Percentiles rank a stretch among this genome's conserved stretches.
Evolutionary conservation across 2,329 filamentous ascomycete genomes (phyloP).

Genomic region (Sporothrix protearum): DNA sequence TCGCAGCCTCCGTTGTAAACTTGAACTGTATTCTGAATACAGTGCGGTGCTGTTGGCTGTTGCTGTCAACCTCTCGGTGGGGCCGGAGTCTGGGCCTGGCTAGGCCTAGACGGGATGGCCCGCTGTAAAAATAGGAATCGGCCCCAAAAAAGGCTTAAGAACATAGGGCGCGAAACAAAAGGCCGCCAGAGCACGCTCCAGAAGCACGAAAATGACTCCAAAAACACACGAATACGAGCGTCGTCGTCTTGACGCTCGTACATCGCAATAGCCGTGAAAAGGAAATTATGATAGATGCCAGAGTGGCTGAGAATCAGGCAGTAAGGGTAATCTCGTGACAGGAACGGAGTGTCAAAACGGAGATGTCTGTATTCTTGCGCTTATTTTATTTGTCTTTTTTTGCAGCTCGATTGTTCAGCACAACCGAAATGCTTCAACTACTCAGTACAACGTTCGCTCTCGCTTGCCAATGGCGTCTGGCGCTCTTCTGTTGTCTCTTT

Average conservation of each 20-base stretch:
- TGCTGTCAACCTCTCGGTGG: not conserved
- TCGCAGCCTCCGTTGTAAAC: not conserved
- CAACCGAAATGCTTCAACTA: not conserved
- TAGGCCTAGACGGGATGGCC: conserved; percentile 8
- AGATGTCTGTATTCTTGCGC: too few relatives aligned
- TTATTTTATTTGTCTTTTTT: too few relatives aligned
- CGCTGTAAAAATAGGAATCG: not conserved
- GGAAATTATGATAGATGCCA: not conserved
- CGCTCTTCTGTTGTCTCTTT: not conserved
- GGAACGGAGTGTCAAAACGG: not conserved
- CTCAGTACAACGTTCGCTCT: not conserved
- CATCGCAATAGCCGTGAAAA: not conserved
- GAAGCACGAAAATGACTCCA: not conserved
- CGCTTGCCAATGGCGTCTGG: not conserved
- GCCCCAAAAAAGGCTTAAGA: not conserved
- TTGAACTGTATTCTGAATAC: not conserved
- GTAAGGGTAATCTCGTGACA: not conserved
- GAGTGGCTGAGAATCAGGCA: not conserved
- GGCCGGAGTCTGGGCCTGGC: not conserved
- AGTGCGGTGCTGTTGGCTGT: not conserved
- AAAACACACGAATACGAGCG: conserved; percentile 4
- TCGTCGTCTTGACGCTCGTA: not conserved
- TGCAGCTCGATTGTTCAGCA: not conserved
- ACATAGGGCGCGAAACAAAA: not conserved
- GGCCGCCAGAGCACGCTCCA: not conserved